Evolutionary conservation across 768 basidiomycete species (phyloP).

Genomic region (Mycena crocata): DNA sequence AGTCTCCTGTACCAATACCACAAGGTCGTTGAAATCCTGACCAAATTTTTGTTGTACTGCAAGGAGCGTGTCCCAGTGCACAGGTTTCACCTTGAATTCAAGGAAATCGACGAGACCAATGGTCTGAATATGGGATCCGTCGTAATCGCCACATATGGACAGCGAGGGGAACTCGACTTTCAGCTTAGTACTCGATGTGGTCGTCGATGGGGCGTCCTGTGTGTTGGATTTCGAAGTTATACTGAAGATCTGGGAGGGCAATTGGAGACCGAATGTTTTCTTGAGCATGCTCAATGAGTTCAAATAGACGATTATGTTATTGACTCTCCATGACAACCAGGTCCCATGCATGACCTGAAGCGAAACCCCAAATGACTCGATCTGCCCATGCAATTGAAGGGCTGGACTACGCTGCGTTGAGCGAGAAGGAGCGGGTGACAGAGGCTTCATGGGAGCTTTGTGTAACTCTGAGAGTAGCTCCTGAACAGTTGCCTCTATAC

Average conservation of each 20-base stretch:
- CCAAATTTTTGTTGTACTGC: constrained; percentile 91
- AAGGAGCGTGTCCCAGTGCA: constrained; percentile 86
- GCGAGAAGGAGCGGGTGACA: constrained; percentile 45
- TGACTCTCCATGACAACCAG: constrained; percentile 83
- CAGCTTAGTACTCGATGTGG: constrained; percentile 60
- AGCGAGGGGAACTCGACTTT: constrained; percentile 76
- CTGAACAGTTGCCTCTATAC: constrained; percentile 74
- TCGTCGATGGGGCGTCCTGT: constrained; percentile 50
- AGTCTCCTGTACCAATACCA: constrained; percentile 73
- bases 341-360: constrained; percentile 91
- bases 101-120: constrained; percentile 76
- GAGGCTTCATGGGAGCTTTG: constrained; percentile 50
- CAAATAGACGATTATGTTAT: constrained; percentile 60
- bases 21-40: constrained; percentile 86
- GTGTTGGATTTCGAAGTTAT: constrained; percentile 63
- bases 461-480: constrained; percentile 74
- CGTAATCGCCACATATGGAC: constrained; percentile 69
- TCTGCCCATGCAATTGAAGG: constrained; percentile 64
- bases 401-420: constrained; percentile 41
- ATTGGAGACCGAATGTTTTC: constrained; percentile 68
- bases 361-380: constrained; percentile 66
- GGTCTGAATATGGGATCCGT: constrained; percentile 61
- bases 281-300: constrained; percentile 41
- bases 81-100: constrained; percentile 80
- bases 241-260: constrained; percentile 69